Percentiles rank a stretch among this genome's conserved stretches.
phyloP scores from a whole-genome alignment of 225 moss, liverwort and hornwort genomes.

The Takakia lepidozioides region DNA sequence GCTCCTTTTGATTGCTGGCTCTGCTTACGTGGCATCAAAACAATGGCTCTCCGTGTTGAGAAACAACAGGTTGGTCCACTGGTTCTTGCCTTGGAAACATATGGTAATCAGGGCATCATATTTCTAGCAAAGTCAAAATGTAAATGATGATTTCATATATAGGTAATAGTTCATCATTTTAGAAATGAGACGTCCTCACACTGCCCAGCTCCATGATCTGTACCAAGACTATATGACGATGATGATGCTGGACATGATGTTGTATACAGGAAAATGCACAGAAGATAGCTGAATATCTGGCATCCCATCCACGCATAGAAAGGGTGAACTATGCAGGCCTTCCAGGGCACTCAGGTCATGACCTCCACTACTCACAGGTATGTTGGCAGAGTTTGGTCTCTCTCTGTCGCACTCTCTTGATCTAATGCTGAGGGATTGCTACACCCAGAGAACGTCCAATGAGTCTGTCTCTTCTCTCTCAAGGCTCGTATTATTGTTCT shows the following conservation, averaged over 20 bases:
- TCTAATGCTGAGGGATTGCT: not conserved
- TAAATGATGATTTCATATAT: not conserved
- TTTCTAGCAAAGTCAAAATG: no score
- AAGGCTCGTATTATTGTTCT: no score
- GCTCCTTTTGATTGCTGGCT: slow-evolving; percentile 97
- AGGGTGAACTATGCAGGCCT: slow-evolving; percentile 85
- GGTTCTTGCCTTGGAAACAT: no score
- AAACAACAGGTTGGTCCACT: slow-evolving; percentile 71
- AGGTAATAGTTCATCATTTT: no score
- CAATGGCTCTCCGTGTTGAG: slow-evolving; percentile 90
- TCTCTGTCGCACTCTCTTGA: not conserved
- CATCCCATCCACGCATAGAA: slow-evolving; percentile 44
- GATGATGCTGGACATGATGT: no score
- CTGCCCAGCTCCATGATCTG: no score
- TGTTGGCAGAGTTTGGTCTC: not conserved
- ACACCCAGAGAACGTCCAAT: no score
- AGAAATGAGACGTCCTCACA: no score
- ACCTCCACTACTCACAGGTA: slow-evolving; percentile 89
- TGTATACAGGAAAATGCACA: slow-evolving; percentile 73
- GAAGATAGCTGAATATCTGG: slow-evolving; percentile 74
- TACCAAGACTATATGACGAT: no score
- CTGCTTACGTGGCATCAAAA: slow-evolving; percentile 82
- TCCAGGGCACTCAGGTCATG: slow-evolving; percentile 60
- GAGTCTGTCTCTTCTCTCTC: no score
- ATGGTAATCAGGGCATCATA: no score